Conservation (phyloP, 2,329 filamentous ascomycete species). For the Apiospora koreana region DNA sequence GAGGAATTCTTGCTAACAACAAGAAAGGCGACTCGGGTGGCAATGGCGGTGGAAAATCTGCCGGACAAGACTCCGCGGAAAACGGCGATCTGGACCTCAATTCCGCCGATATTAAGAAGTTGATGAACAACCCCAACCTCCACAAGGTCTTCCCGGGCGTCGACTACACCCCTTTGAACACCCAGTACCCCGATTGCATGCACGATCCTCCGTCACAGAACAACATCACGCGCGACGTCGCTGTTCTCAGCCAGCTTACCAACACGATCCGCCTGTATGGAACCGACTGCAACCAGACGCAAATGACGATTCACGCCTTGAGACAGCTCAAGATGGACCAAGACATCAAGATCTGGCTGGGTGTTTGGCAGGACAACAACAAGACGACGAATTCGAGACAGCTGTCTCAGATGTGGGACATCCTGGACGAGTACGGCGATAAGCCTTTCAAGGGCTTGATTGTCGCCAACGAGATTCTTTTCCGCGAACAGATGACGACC, state of each 20-base stretch:
- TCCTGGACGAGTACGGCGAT: slow-evolving; percentile 69
- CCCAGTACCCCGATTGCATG: slow-evolving; percentile 85
- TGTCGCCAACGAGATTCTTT: slow-evolving; percentile 77
- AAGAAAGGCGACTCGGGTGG: slow-evolving; percentile 38
- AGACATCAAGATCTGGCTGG: slow-evolving; percentile 86
- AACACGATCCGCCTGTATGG: slow-evolving; percentile 88
- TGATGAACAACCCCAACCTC: slow-evolving; percentile 78
- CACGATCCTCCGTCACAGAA: slow-evolving; percentile 82
- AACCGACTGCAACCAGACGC: slow-evolving; percentile 95
- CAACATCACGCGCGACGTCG: slow-evolving; percentile 89
- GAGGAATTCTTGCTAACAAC: slow-evolving; percentile 41
- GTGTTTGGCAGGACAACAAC: slow-evolving; percentile 89
- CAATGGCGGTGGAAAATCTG: slow-evolving; percentile 45
- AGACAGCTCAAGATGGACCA: slow-evolving; percentile 69
- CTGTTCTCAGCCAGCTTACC: slow-evolving; percentile 86
- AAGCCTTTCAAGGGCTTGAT: slow-evolving; percentile 80
- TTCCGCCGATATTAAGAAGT: slow-evolving; percentile 75
- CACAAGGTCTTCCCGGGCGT: slow-evolving; percentile 95
- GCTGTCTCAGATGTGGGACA: slow-evolving; percentile 78
- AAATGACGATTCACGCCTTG: slow-evolving; percentile 88
- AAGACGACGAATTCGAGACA: slow-evolving; percentile 82
- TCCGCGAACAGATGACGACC: slow-evolving; percentile 73
- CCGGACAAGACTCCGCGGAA: slow-evolving; percentile 57
- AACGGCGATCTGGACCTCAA: slow-evolving; percentile 74
- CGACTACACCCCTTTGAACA: slow-evolving; percentile 91